These are phyloP conservation scores for Udeniomyces megalosporus DNA, from an alignment of 768 basidiomycete genomes.

Conservation along the genomic window DNA sequence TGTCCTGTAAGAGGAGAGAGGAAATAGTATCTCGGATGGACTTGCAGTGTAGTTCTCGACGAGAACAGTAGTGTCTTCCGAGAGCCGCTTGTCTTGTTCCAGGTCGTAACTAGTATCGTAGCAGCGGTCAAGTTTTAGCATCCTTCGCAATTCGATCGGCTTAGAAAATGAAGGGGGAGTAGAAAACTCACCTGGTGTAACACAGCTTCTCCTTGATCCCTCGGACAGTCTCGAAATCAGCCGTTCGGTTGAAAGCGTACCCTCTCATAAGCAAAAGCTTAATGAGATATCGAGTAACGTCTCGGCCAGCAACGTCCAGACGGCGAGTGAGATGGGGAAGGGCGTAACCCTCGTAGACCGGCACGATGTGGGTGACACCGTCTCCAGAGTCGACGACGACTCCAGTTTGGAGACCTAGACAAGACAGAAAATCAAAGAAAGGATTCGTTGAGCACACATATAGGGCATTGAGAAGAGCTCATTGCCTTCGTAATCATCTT, in stretches of 20 bases:
- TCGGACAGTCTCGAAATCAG: conserved; percentile 96
- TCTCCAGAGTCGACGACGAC: conserved; percentile 99
- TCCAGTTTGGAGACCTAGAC: conserved; percentile 80
- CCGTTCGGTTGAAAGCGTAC: conserved; percentile 99
- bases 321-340: conserved; percentile 87
- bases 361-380: conserved; percentile 97
- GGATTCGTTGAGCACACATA: no score
- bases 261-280: conserved; percentile 99
- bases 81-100: conserved; percentile 78
- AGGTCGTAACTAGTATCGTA: conserved; percentile 63
- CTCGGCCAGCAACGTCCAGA: conserved; percentile 92
- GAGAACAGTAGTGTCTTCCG: conserved; percentile 89
- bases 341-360: conserved; percentile 92
- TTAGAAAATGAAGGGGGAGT: background rate
- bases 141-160: background rate
- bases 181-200: conserved; percentile 62
- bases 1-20: no score
- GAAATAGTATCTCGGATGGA: no score
- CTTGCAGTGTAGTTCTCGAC: conserved; percentile 90
- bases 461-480: no score
- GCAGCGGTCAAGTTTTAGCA: no score
- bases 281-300: conserved; percentile 96
- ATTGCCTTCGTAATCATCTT: no score
- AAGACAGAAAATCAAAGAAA: no score
- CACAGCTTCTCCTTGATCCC: conserved; percentile 99